Base-by-base conservation (phyloP, 805 yeast species). In the Kodamaea neixiangensis region DNA sequence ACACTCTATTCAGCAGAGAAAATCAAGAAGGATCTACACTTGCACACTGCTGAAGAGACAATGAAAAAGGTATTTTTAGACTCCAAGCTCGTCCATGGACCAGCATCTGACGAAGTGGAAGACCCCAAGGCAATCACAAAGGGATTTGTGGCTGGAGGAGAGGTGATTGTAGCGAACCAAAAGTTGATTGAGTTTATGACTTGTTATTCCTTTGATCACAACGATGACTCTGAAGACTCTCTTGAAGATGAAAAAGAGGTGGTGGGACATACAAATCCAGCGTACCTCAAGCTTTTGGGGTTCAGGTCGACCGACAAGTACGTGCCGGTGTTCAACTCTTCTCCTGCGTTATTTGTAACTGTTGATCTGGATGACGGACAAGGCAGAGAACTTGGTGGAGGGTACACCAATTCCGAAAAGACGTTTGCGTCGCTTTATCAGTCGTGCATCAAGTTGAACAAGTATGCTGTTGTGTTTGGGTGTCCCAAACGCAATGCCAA, bases 381-480 rank as follows among this genome's bases (percentile, higher is more conserved):
- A 20, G 63, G 56, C 18, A 50, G 64, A 3, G 41, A 61, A 10
- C 50, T 58, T 5, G 59, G 53, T 18, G 81, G 79, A 1, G 76
- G 76, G 0, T 80, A 72, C 52, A 67, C 76, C 20, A 88, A 92
- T 20, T 87, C 97, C 0, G 71, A 77, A 20, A 69, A 80, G 25
- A 85, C 93, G 0, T 79, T 91, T 59, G 74, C 88, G 0, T 78
- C 91, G 0, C 66, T 93, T 10, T 88, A 82, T 61, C 82, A 81
- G 50, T 76, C 84, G 2, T 67, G 94, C 67, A 62, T 69, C 3
- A 74, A 75, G 44, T 71, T 77, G 38, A 60, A 75, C 1, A 79
- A 79, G 58, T 82, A 78, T 58, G 94, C 88, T 0, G 67, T 93
- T 6, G 78, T 87, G 3, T 89, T 90, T 83, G 93, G 96, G 0